phyloP scores from a whole-genome alignment of 2,329 filamentous ascomycete species.

The Paramyrothecium roridum region DNA sequence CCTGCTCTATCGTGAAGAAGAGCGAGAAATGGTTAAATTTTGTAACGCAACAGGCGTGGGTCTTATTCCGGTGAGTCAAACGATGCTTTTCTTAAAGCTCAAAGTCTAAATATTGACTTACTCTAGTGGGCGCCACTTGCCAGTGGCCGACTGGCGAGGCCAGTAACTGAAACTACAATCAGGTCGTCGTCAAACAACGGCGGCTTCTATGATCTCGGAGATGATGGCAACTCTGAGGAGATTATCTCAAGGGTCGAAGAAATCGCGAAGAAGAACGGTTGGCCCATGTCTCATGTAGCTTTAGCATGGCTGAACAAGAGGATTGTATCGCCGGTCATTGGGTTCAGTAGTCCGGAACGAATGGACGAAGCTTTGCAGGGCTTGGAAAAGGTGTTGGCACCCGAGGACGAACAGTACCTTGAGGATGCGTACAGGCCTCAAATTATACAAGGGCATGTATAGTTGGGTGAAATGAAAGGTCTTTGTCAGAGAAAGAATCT shows the following conservation, averaged over 20 bases:
- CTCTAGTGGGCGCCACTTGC: slow-evolving; percentile 13
- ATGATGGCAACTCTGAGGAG: slow-evolving; percentile 9
- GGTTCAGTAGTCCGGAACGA: slow-evolving; percentile 52
- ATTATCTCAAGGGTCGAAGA: slow-evolving; percentile 40
- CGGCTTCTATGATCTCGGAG: slow-evolving; percentile 21
- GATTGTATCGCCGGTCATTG: slow-evolving; percentile 56
- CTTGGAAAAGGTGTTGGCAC: slow-evolving; percentile 42
- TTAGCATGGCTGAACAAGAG: slow-evolving; percentile 59
- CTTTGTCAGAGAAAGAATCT: too few relatives aligned
- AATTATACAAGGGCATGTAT: slow-evolving; percentile 32
- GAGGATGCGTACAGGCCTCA: slow-evolving; percentile 60
- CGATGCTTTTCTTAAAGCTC: background rate
- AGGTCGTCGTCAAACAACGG: slow-evolving; percentile 24
- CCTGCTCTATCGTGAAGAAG: slow-evolving; percentile 57
- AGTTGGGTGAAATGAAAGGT: background rate
- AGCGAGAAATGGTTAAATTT: slow-evolving; percentile 38
- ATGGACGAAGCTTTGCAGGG: slow-evolving; percentile 57
- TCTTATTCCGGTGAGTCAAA: slow-evolving; percentile 29
- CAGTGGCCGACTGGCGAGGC: slow-evolving; percentile 12
- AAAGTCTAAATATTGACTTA: too few relatives aligned
- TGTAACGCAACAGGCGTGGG: slow-evolving; percentile 29
- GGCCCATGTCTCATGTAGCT: slow-evolving; percentile 61
- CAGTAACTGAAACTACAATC: background rate
- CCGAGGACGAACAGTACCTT: slow-evolving; percentile 57
- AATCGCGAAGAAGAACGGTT: slow-evolving; percentile 50